Evolutionary conservation across 495 filamentous ascomycete species (phyloP).

Genomic region (Chaetomium tenue): DNA sequence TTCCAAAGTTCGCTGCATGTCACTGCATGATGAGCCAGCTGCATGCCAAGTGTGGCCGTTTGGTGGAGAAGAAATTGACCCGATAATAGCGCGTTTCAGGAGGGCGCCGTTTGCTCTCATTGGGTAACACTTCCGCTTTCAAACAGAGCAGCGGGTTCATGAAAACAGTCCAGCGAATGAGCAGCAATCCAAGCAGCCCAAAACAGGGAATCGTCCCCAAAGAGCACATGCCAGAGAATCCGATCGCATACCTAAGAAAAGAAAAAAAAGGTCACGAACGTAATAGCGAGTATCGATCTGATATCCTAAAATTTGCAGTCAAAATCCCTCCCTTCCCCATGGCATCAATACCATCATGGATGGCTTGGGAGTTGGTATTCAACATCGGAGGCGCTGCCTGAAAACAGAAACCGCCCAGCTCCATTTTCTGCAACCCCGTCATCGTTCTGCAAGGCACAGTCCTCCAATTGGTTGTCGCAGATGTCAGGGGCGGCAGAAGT

Average conservation of each 20-base stretch:
- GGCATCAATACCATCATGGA: no score
- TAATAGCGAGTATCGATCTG: no score
- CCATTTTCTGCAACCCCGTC: slow-evolving; percentile 2
- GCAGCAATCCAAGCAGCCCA: not conserved
- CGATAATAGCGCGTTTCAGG: slow-evolving; percentile 21
- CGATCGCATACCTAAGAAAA: not conserved
- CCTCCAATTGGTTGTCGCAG: slow-evolving; percentile 15
- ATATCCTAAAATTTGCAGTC: no score
- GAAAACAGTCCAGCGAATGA: slow-evolving; percentile 3
- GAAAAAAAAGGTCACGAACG: no score
- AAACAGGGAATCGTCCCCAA: no score
- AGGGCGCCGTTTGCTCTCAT: slow-evolving; percentile 9
- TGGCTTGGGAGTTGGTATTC: not conserved
- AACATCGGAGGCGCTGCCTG: not conserved
- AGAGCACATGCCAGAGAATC: not conserved
- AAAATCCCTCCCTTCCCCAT: no score
- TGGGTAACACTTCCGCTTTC: not conserved
- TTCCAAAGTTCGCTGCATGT: slow-evolving; percentile 5
- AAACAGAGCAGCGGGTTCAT: not conserved
- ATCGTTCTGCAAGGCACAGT: slow-evolving; percentile 21
- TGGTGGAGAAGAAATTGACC: slow-evolving; percentile 8
- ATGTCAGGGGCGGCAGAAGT: slow-evolving; percentile 13
- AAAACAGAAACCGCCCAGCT: not conserved
- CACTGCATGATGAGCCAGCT: not conserved
- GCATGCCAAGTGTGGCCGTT: slow-evolving; percentile 4